Conservation (phyloP, 495 filamentous ascomycete genomes). For the Penicillium coprophilum region DNA sequence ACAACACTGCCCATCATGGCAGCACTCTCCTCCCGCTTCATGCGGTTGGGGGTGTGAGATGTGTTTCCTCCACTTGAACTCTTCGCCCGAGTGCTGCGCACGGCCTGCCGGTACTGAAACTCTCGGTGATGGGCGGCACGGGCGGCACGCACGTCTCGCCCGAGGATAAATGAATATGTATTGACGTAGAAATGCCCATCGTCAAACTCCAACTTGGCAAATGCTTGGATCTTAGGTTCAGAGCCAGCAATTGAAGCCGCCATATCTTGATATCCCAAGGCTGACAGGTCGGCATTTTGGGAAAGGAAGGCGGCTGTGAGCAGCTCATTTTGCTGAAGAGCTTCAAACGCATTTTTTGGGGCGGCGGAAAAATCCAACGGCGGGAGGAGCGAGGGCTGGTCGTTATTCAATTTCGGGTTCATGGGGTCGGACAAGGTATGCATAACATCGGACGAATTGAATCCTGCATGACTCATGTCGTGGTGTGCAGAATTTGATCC, state of each 20-base stretch:
- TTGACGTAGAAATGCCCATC: constrained; percentile 75
- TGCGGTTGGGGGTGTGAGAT: constrained; percentile 47
- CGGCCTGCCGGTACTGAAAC: constrained; percentile 43
- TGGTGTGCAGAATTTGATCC: constrained; percentile 17
- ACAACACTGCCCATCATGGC: constrained; percentile 52
- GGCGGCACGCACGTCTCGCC: constrained; percentile 60
- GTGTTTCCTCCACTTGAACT: constrained; percentile 49
- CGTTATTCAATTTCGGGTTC: constrained; percentile 33
- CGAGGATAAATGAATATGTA: constrained; percentile 63
- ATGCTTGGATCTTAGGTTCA: constrained; percentile 57
- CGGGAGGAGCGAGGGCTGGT: constrained; percentile 40
- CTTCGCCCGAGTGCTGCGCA: constrained; percentile 44
- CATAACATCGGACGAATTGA: constrained; percentile 24
- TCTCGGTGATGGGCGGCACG: constrained; percentile 52
- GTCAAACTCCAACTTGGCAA: constrained; percentile 68
- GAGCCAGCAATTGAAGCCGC: constrained; percentile 43
- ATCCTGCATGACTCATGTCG: constrained; percentile 7
- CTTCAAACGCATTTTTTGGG: constrained; percentile 40
- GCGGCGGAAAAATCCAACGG: constrained; percentile 39
- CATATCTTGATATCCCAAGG: constrained; percentile 42
- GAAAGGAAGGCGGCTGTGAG: constrained; percentile 44
- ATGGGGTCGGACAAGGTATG: constrained; percentile 39
- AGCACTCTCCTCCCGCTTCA: constrained; percentile 47
- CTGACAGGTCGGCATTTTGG: constrained; percentile 41
- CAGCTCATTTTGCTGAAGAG: constrained; percentile 44